These are phyloP conservation scores for bread wheat (Triticum aestivum) DNA, from an alignment of 176 grass and related monocot species.

Conservation along the genomic window IWGSC_CS_RefSeq_v2.1 NC_057801.1:575100496-575100995, in stretches of 20 bases:
- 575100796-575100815: background rate
- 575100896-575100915: constrained; percentile 20
- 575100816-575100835: background rate
- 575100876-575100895: background rate
- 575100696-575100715: background rate
- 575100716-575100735: background rate
- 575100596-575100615: background rate
- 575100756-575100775: background rate
- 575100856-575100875: background rate
- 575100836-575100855: background rate
- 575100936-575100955: background rate
- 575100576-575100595: background rate
- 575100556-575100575: background rate
- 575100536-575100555: background rate
- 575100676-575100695: background rate
- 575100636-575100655: background rate
- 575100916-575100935: constrained; percentile 11
- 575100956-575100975: constrained; percentile 19
- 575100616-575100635: background rate
- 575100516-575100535: constrained; percentile 13
- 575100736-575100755: fast-evolving
- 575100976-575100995: background rate
- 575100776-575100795: background rate
- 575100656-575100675: background rate
- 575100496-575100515: constrained; percentile 25